Base-by-base conservation (phyloP, 345 rosid species). In the Pugionium cornutum region DNA sequence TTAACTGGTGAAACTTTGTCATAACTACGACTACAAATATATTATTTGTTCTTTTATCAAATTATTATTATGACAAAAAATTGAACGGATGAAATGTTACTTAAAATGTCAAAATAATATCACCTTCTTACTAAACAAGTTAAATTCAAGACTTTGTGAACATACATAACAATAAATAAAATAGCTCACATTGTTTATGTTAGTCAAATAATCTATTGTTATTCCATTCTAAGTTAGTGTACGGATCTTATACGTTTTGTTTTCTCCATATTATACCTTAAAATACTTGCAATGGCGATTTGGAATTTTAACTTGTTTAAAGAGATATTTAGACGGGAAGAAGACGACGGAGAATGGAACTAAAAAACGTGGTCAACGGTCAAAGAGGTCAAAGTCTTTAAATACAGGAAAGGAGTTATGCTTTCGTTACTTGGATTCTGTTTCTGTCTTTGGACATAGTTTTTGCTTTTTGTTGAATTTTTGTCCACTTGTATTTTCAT, bases 351-450 rank as follows among this genome's bases (percentile, higher is more conserved):
- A 4, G 7, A 33, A 27, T 6, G 18, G 45, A 37, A 47, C 11
- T 45, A 45, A 27, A 40, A 34, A 72, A 49, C 29, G 47, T 32
- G 10, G 76, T 72, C 76, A 65, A 66, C 50, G 76, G 71, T 72
- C 67, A 64, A 35, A 64, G 53, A 41, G 18, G 76, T 72, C 76
- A 65, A 72, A 58, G 71, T 66, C 71, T 58, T 52, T 26, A 9
- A 64, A 55, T 9, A 64, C 58, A 71, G 51, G 63, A 63, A 63
- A 53, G 9, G 57, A 70, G 54, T 34, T 64, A 53, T 47, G 64
- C 64, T 55, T 64, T 64, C 7, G 52, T 5, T 37, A 70, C 62
- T 64, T 32, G 9, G 42, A 26, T 34, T 18, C 53, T 42, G 26
- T n/a, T 39, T 52, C 54, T 45, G 46, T 45, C 40, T 18, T 61